Percentiles rank a stretch among this genome's conserved stretches.
Conservation (phyloP, 2,329 filamentous ascomycete genomes). For the Tolypocladium endophyticum region DNA sequence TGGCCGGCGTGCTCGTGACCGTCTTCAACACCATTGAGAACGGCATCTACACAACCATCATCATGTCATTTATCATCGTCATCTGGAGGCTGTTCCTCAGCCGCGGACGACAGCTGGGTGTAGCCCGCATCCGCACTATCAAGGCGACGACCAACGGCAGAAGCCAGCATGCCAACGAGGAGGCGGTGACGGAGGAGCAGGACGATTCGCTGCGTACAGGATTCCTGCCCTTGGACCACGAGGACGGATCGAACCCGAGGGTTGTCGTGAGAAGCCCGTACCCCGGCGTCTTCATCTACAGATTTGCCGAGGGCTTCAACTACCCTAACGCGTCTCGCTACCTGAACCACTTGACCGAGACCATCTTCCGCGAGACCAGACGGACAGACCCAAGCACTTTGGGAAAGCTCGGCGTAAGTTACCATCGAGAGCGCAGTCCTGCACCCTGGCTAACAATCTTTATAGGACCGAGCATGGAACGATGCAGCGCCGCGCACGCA, state of each 20-base stretch:
- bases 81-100: slow-evolving; percentile 72
- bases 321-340: slow-evolving; percentile 43
- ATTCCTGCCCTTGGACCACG: slow-evolving; percentile 37
- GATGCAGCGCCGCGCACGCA: slow-evolving; percentile 32
- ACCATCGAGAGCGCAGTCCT: too few relatives aligned
- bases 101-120: slow-evolving; percentile 67
- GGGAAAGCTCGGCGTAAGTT: slow-evolving; percentile 35
- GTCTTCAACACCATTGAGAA: slow-evolving; percentile 75
- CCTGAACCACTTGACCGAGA: slow-evolving; percentile 36
- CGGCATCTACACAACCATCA: slow-evolving; percentile 75
- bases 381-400: slow-evolving; percentile 30
- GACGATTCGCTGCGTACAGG: slow-evolving; percentile 24
- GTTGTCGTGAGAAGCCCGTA: slow-evolving; percentile 34
- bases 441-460: slow-evolving; percentile 4
- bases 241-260: slow-evolving; percentile 40
- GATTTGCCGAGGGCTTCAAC: slow-evolving; percentile 45
- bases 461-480: slow-evolving; percentile 45
- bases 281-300: slow-evolving; percentile 45
- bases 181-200: slow-evolving; percentile 35
- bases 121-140: slow-evolving; percentile 75
- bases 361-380: slow-evolving; percentile 34
- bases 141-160: slow-evolving; percentile 56
- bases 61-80: slow-evolving; percentile 57
- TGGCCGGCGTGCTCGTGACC: slow-evolving; percentile 73
- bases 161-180: slow-evolving; percentile 6